Base-by-base conservation (phyloP, 1,284 basidiomycete species). In the Melampsora medusae region DNA sequence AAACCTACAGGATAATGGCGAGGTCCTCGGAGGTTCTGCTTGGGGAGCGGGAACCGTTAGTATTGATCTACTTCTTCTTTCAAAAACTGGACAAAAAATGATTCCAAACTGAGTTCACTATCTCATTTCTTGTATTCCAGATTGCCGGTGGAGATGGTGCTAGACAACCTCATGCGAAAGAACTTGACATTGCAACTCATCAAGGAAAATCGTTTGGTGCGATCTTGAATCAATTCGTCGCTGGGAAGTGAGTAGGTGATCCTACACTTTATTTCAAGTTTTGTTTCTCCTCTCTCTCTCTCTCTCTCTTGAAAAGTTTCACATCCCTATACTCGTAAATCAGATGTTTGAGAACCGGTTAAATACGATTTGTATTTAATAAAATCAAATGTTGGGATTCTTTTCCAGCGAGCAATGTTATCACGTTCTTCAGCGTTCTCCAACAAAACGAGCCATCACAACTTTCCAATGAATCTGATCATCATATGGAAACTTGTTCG, bases 91-190 rank as follows among this genome's bases (percentile, higher is more conserved):
- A 28, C 35, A 22, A 59, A n/a, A 0, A n/a, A 10, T 9, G 2
- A 22, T 46, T 42, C 33, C 25, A 7, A 6, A 66, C 31, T 33
- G 25, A 9, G 35, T 31, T 38, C 22, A 12, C 33, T 33, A 38
- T 38, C 28, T 28, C 31, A 19, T 22, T 66, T 35, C 14, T 10
- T 12, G 2, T 12, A 10, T 1, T 90, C 42, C 90, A 90, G 59
- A 86, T 89, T 81, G 88, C 90, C 61, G 86, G 84, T 72, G 80
- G 85, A 56, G 87, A 89, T 80, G 91, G 91, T 69, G 86, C 86
- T 46, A 88, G 90, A 78, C 85, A 87, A 80, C 89, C 91, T 25
- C 84, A 85, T 38, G 81, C 84, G 12, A 86, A 88, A 78, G 92
- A 93, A 84, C 82, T 88, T 78, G 86, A 87, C 78, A 83, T 92